A percentile compares a stretch with the other conserved stretches of the same genome.
phyloP scores from a whole-genome alignment of 2,329 filamentous ascomycete species.

The Taxawa tesnikishii region DNA sequence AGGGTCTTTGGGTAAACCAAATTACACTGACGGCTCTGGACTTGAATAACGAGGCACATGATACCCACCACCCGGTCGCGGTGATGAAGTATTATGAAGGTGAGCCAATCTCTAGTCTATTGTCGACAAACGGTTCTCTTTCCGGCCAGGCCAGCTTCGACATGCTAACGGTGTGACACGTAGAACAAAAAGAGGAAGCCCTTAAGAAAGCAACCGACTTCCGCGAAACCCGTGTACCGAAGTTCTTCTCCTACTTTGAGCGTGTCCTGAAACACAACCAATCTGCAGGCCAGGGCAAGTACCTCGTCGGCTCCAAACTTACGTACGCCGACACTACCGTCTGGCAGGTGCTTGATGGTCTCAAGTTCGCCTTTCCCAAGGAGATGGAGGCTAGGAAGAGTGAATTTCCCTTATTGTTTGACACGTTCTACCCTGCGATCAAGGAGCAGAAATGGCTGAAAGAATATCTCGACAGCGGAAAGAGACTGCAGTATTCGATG shows the following conservation, averaged over 20 bases:
- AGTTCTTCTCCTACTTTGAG: constrained; percentile 61
- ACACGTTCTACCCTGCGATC: constrained; percentile 47
- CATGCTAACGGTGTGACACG: constrained; percentile 1
- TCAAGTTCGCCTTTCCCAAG: constrained; percentile 58
- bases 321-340: constrained; percentile 64
- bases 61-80: constrained; percentile 62
- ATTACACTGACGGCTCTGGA: constrained; percentile 60
- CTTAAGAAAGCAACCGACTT: constrained; percentile 46
- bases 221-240: constrained; percentile 51
- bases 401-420: constrained; percentile 51
- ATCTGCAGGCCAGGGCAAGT: constrained; percentile 44
- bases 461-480: constrained; percentile 55
- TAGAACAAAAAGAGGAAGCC: constrained; percentile 58
- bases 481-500: constrained; percentile 46
- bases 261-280: constrained; percentile 47
- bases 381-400: constrained; percentile 44
- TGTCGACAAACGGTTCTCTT: background rate
- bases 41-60: constrained; percentile 59
- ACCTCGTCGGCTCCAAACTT: constrained; percentile 52
- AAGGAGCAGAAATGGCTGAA: constrained; percentile 52
- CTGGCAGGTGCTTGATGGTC: constrained; percentile 50
- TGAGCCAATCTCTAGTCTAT: background rate
- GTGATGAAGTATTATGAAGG: constrained; percentile 49
- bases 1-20: constrained; percentile 47
- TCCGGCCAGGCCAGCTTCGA: too few relatives aligned